These are phyloP conservation scores for Agaricus subrufescens DNA, from an alignment of 768 basidiomycete genomes.

Conservation along the genomic window DNA sequence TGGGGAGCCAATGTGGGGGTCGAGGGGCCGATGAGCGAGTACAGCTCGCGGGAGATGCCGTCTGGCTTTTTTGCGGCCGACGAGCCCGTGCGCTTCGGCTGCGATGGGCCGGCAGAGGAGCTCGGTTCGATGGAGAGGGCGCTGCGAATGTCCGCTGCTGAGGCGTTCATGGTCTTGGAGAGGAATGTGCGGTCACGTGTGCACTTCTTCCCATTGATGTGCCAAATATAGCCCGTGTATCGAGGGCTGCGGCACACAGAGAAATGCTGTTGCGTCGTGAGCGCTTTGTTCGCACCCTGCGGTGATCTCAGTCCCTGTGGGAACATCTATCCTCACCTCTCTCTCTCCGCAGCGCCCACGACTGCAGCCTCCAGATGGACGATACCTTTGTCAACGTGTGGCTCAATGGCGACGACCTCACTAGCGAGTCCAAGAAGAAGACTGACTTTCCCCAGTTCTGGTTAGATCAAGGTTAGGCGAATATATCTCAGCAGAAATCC, in stretches of 20 bases:
- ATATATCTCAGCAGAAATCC: no score
- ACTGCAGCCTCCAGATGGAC: constrained; percentile 12
- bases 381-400: constrained; percentile 45
- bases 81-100: constrained; percentile 34
- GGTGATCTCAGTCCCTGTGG: constrained; percentile 1
- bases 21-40: constrained; percentile 91
- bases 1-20: constrained; percentile 82
- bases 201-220: not conserved
- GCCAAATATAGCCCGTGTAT: not conserved
- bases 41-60: constrained; percentile 90
- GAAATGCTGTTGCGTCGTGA: no score
- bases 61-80: constrained; percentile 63
- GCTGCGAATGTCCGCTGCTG: constrained; percentile 80
- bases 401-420: constrained; percentile 22
- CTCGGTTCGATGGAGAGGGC: constrained; percentile 61
- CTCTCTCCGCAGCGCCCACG: not conserved
- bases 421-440: not conserved
- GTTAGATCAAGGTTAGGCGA: constrained; percentile 1
- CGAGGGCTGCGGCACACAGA: not conserved
- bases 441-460: constrained; percentile 9
- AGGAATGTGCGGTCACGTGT: constrained; percentile 21
- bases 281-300: not conserved
- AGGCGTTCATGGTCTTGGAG: constrained; percentile 49
- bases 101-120: constrained; percentile 39
- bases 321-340: not conserved